Conservation (phyloP, 257 asterid genomes). For the Verbascum thapsus region DNA sequence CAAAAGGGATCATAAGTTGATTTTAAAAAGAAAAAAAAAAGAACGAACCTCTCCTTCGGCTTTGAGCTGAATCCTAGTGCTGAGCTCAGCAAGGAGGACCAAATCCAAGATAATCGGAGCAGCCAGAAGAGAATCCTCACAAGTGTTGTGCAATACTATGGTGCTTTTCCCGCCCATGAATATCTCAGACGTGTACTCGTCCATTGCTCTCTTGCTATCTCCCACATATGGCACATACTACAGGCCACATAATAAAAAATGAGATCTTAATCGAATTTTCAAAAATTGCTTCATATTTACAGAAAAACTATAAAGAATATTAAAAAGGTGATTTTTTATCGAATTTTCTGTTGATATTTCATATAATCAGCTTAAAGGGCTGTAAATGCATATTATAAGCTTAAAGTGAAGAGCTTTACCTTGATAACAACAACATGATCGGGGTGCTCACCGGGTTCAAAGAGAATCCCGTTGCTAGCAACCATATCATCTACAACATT, state of each 20-base stretch:
- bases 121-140: slow-evolving; percentile 96
- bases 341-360: too few species aligned
- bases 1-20: neutral
- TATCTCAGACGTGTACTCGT: slow-evolving; percentile 96
- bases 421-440: slow-evolving; percentile 96
- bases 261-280: too few species aligned
- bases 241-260: neutral
- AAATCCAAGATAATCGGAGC: slow-evolving; percentile 95
- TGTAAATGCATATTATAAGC: neutral
- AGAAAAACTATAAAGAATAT: neutral
- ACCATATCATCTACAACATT: slow-evolving; percentile 99
- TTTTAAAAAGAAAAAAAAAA: neutral
- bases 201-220: slow-evolving; percentile 99
- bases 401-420: slow-evolving; percentile 39
- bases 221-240: slow-evolving; percentile 97
- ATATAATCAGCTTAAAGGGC: too few species aligned
- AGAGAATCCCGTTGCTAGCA: slow-evolving; percentile 95
- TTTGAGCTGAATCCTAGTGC: slow-evolving; percentile 89
- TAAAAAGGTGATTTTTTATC: neutral
- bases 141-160: slow-evolving; percentile 87
- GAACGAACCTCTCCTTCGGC: slow-evolving; percentile 67
- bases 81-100: slow-evolving; percentile 96
- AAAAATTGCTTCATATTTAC: too few species aligned
- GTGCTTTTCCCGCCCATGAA: slow-evolving; percentile 98
- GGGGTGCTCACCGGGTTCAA: slow-evolving; percentile 94